Percentiles rank a stretch among this genome's conserved stretches.
These are phyloP conservation scores for Vicia villosa DNA, from an alignment of 306 rosid species.

Conservation along the genomic window DNA sequence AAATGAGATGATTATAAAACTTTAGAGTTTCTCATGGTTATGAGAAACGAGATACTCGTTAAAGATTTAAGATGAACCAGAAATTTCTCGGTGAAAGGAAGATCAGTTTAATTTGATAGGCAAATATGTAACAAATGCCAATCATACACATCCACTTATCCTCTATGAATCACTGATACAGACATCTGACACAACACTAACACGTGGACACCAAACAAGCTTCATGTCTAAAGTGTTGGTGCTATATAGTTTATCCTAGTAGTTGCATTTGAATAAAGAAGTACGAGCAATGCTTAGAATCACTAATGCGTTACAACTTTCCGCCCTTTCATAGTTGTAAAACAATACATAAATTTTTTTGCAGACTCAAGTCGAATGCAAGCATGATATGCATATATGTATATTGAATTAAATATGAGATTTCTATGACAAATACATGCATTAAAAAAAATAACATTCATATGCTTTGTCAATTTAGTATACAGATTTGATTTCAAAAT, in stretches of 20 bases:
- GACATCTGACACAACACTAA: background rate
- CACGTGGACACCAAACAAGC: background rate
- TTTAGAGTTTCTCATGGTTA: background rate
- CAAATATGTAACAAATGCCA: constrained; percentile 19
- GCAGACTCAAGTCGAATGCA: constrained; percentile 2
- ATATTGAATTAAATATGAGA: constrained; percentile 20
- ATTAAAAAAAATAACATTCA: constrained; percentile 3
- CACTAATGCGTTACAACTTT: background rate
- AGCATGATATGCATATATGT: background rate
- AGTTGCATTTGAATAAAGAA: background rate
- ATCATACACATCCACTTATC: background rate
- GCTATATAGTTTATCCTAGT: background rate
- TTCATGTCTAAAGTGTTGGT: background rate
- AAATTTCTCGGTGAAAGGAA: constrained; percentile 1
- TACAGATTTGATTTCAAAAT: constrained; percentile 12
- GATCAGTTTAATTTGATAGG: constrained; percentile 10
- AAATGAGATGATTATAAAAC: constrained; percentile 21
- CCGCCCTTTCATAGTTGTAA: constrained; percentile 7
- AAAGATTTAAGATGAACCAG: constrained; percentile 19
- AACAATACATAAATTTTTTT: background rate
- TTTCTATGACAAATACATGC: background rate
- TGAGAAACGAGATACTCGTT: background rate
- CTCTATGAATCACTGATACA: background rate
- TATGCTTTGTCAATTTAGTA: constrained; percentile 7
- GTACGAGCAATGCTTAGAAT: background rate